Percentiles rank a stretch among this genome's conserved stretches.
Evolutionary conservation across 2,329 filamentous ascomycete genomes (phyloP).

Genomic region (Ceratocystiopsis brevicomis): DNA sequence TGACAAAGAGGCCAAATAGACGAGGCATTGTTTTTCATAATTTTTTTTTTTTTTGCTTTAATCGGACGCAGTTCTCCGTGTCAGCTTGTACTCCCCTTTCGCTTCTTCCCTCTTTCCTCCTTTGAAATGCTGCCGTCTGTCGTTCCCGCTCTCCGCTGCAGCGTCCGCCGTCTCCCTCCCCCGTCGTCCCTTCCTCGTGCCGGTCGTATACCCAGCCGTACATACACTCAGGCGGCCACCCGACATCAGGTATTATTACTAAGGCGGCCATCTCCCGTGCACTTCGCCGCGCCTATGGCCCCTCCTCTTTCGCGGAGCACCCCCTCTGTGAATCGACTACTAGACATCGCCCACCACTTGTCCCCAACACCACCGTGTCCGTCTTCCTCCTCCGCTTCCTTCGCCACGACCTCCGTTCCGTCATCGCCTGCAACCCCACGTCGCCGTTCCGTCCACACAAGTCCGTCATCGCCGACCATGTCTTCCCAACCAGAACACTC

Average conservation of each 20-base stretch:
- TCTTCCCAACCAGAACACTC: slow-evolving; percentile 42
- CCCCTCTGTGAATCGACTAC: slow-evolving; percentile 13
- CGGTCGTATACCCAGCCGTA: no score
- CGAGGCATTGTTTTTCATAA: no score
- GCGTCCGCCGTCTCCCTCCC: background rate
- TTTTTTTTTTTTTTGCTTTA: no score
- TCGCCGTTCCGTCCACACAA: slow-evolving; percentile 5
- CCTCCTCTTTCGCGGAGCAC: slow-evolving; percentile 2
- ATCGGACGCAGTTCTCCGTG: no score
- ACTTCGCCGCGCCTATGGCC: slow-evolving; percentile 1
- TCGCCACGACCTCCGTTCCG: slow-evolving; percentile 5
- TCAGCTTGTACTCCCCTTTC: background rate
- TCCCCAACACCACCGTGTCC: background rate
- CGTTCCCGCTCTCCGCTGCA: background rate
- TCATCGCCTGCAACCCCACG: slow-evolving; percentile 11
- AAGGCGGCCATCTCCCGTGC: background rate
- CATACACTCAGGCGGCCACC: background rate
- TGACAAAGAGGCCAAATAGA: no score
- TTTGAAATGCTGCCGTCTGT: slow-evolving; percentile 2
- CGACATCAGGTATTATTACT: slow-evolving; percentile 8
- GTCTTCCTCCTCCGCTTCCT: slow-evolving; percentile 10
- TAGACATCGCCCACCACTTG: slow-evolving; percentile 14
- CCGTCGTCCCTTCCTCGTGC: no score
- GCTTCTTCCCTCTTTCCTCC: background rate
- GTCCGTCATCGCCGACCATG: slow-evolving; percentile 24